Evolutionary conservation across 805 yeast genomes (phyloP), one percentile per base, ranked within the genome.

Genomic region (Wickerhamomyces ciferrii): DNA sequence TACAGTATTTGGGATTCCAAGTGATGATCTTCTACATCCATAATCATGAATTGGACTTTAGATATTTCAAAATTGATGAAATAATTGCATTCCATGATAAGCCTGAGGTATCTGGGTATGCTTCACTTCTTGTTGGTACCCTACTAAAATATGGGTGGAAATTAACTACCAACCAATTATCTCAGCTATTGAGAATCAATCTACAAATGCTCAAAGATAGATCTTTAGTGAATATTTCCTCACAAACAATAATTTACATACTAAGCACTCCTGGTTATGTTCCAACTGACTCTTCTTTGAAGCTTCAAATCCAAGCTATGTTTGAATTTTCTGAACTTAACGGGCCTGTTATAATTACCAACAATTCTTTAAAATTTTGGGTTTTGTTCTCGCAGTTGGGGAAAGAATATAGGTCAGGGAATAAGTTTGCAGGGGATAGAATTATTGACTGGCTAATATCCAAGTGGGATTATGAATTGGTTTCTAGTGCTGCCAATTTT

Each of bases 361-460:
- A 73, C 39, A 78, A 73, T 42, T 66, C 84, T 4, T 62, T 79
- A 25, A 51, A 58, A 14, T 78, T 84, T 50, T 84, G 91, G 91
- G 61, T 68, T 43, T 52, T 68, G 0, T 51, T 76, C 3, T 60
- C 70, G 15, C 57, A 59, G 3, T 55, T 74, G 10, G 67, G 75
- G 17, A 64, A 62, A 31, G 58, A 57, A 2, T 59, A 68, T 18
- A 65, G 64, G 19, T 56, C 69, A 4, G 58, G 58, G 2, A 56
- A 58, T 10, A 58, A 60, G 2, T 61, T 58, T n/a, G 46, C 64
- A 11, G 53, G 56, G 2, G 59, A 63, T 14, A 69, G 63, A 42
- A 60, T 81, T 0, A 55, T 68, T 9, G 66, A 70, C 11, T 85
- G 92, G 92, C 40, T 80, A 4, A 35, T 63, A 1, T 57, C 70